phyloP scores from a whole-genome alignment of 768 basidiomycete species.

The Trametes meyenii region DNA sequence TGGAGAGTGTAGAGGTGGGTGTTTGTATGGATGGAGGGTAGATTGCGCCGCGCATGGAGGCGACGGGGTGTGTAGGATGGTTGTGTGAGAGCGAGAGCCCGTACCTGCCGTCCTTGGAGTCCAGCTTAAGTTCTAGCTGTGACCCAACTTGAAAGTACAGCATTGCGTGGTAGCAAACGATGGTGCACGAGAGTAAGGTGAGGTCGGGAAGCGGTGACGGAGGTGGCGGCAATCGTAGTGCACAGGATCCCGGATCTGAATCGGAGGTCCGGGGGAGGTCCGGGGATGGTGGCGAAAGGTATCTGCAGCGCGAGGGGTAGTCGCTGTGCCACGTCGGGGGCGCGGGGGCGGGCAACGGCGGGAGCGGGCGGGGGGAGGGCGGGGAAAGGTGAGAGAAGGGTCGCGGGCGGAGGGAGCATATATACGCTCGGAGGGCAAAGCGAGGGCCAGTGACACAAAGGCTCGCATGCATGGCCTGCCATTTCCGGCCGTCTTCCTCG shows the following conservation, averaged over 20 bases:
- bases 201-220: neutral
- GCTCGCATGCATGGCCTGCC: constrained; percentile 8
- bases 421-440: constrained; percentile 19
- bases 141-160: neutral
- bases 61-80: constrained; percentile 39
- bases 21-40: constrained; percentile 25
- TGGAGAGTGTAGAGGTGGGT: constrained; percentile 20
- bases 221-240: constrained; percentile 13
- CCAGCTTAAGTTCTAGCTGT: constrained; percentile 4
- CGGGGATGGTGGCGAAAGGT: too few relatives aligned
- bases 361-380: constrained; percentile 8
- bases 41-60: constrained; percentile 39
- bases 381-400: constrained; percentile 7
- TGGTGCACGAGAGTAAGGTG: neutral
- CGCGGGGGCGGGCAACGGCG: constrained; percentile 2
- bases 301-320: constrained; percentile 3
- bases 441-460: constrained; percentile 23
- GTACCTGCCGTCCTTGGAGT: constrained; percentile 21
- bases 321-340: constrained; percentile 8
- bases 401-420: constrained; percentile 1
- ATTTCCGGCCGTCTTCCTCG: constrained; percentile 19
- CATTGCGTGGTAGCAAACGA: constrained; percentile 1
- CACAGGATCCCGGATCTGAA: constrained; percentile 7
- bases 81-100: constrained; percentile 29
- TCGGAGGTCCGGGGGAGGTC: constrained; percentile 9